phyloP scores from a whole-genome alignment of 495 filamentous ascomycete genomes.

The Penicillium flavigenum region DNA sequence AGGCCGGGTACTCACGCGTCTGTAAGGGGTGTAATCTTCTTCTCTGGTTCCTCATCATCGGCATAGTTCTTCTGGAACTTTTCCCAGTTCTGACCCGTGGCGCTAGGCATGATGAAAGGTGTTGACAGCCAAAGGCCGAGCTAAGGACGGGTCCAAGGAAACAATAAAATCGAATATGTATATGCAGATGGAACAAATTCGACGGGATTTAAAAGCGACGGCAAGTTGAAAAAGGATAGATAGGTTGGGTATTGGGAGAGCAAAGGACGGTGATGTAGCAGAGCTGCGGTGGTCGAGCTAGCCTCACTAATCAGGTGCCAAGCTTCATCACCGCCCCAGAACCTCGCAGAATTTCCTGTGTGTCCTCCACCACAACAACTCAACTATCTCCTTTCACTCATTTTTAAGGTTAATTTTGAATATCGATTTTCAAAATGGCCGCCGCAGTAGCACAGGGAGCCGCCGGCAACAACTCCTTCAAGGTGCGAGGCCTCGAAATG shows the following conservation, averaged over 20 bases:
- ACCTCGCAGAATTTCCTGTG: slow-evolving; percentile 51
- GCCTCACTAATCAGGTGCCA: slow-evolving; percentile 46
- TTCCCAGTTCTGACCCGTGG: slow-evolving; percentile 92
- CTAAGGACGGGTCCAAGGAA: slow-evolving; percentile 16
- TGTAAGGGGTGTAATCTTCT: slow-evolving; percentile 96
- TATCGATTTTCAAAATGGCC: slow-evolving; percentile 59
- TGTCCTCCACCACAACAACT: slow-evolving; percentile 35
- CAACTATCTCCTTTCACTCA: slow-evolving; percentile 25
- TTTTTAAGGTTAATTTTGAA: slow-evolving; percentile 32
- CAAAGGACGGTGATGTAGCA: slow-evolving; percentile 34
- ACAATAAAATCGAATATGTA: slow-evolving; percentile 11
- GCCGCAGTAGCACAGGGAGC: slow-evolving; percentile 54
- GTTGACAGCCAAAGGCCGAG: slow-evolving; percentile 34
- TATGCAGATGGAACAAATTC: slow-evolving; percentile 4
- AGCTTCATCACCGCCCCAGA: slow-evolving; percentile 57
- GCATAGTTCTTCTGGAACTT: slow-evolving; percentile 96
- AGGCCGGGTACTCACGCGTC: slow-evolving; percentile 73
- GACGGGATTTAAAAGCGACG: slow-evolving; percentile 4
- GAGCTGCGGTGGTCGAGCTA: slow-evolving; percentile 34
- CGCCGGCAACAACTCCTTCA: slow-evolving; percentile 73
- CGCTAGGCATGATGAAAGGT: slow-evolving; percentile 72
- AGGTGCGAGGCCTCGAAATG: slow-evolving; percentile 52
- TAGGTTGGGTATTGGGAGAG: slow-evolving; percentile 19
- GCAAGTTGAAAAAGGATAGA: slow-evolving; percentile 22
- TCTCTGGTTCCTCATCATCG: slow-evolving; percentile 95